phyloP scores from a whole-genome alignment of 2,329 filamentous ascomycete genomes.

The Didymella glomerata region DNA sequence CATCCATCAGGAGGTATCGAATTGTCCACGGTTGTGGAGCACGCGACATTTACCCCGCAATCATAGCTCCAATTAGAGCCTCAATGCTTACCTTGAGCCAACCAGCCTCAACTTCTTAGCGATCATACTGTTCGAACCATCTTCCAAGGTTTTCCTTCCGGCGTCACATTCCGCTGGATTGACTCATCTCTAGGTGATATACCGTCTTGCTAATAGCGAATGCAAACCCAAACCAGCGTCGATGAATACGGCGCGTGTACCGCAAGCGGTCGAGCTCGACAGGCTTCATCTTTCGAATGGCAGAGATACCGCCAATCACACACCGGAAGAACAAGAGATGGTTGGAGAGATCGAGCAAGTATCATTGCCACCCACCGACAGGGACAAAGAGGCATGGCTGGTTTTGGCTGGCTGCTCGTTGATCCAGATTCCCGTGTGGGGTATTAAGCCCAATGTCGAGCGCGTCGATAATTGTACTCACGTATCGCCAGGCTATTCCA shows the following conservation, averaged over 20 bases:
- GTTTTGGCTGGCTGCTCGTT: conserved; percentile 34
- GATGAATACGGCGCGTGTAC: conserved; percentile 1
- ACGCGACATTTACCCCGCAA: conserved; percentile 11
- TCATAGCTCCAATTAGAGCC: conserved; percentile 8
- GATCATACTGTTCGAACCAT: conserved; percentile 5
- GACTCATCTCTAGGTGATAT: not conserved
- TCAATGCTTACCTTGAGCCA: conserved; percentile 10
- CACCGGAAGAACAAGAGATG: conserved; percentile 10
- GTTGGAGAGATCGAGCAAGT: conserved; percentile 28
- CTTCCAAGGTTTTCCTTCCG: not conserved
- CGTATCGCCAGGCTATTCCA: conserved; percentile 25
- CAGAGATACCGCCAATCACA: not conserved
- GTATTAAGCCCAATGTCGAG: conserved; percentile 14
- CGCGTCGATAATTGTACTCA: conserved; percentile 9
- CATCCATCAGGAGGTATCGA: too few species aligned
- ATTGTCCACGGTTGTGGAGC: conserved; percentile 17
- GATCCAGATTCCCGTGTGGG: conserved; percentile 37
- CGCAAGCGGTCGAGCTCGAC: conserved; percentile 10
- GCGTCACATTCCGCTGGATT: not conserved
- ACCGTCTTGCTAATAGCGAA: not conserved
- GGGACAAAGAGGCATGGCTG: conserved; percentile 34
- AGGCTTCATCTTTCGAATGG: not conserved
- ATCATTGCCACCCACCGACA: conserved; percentile 27
- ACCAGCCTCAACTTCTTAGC: conserved; percentile 14
- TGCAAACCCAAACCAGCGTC: not conserved